Conservation (phyloP, 805 yeast species). For the Lipomyces sp. region DNA sequence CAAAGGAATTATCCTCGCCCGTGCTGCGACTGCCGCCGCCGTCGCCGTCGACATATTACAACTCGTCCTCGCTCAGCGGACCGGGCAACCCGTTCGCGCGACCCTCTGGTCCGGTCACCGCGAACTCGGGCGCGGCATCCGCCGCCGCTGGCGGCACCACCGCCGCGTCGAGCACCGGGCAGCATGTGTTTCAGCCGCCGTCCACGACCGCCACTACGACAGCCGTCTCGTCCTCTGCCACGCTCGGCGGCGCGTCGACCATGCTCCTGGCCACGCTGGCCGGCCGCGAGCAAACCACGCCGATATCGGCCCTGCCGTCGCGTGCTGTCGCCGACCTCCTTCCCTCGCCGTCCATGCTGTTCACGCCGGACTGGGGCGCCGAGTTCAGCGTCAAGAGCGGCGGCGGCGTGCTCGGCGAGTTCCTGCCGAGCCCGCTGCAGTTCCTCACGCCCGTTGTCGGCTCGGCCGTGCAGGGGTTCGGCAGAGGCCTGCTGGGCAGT, state of each 20-base stretch:
- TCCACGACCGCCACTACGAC: no score
- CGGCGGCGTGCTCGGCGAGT: constrained; percentile 26
- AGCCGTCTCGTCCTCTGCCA: background rate
- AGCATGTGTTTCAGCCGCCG: no score
- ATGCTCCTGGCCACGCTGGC: background rate
- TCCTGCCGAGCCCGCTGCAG: constrained; percentile 35
- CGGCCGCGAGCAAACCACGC: constrained; percentile 64
- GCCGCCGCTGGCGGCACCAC: no score
- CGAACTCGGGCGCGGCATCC: no score
- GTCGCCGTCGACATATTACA: constrained; percentile 36
- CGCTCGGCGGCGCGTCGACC: background rate
- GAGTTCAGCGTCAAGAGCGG: constrained; percentile 16
- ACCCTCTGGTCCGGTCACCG: no score
- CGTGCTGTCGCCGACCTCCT: constrained; percentile 68
- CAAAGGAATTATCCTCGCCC: constrained; percentile 32
- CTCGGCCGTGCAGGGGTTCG: constrained; percentile 25
- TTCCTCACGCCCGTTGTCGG: constrained; percentile 33
- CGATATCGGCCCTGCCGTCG: constrained; percentile 65
- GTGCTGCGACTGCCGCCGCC: constrained; percentile 36
- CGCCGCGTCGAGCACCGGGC: no score
- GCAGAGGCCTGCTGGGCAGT: constrained; percentile 1
- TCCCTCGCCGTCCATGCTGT: constrained; percentile 78
- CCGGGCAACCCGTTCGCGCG: constrained; percentile 38
- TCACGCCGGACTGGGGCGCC: constrained; percentile 38
- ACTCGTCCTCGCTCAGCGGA: constrained; percentile 28